Conservation (phyloP, 805 yeast genomes). For the Metschnikowia lochheadii region DNA sequence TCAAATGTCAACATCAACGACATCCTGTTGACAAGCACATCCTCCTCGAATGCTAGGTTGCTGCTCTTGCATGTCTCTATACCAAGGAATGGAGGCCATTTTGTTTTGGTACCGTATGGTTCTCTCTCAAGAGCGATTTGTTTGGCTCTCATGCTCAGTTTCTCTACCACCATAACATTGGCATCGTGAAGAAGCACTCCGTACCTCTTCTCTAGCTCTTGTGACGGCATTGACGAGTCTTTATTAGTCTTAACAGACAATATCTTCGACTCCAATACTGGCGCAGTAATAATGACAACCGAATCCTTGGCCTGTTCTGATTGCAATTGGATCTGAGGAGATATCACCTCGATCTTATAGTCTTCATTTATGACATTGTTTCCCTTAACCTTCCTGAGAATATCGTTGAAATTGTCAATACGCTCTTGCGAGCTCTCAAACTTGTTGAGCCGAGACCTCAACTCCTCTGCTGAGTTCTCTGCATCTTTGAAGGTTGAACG, state of each 20-base stretch:
- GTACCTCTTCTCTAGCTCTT: constrained; percentile 54
- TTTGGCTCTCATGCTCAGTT: constrained; percentile 34
- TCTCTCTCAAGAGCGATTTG: constrained; percentile 42
- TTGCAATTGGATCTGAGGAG: constrained; percentile 43
- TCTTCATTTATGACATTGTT: constrained; percentile 35
- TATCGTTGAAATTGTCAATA: constrained; percentile 30
- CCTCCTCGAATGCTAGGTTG: constrained; percentile 39
- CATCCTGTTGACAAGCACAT: constrained; percentile 59
- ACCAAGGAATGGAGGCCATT: constrained; percentile 93
- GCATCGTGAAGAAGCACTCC: constrained; percentile 70
- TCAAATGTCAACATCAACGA: constrained; percentile 61
- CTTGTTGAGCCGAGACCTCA: constrained; percentile 3
- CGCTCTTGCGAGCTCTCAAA: constrained; percentile 17
- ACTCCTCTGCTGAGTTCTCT: not conserved
- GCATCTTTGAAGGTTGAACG: constrained; percentile 3
- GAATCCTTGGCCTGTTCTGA: constrained; percentile 43
- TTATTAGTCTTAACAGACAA: constrained; percentile 54
- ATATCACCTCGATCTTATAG: constrained; percentile 34
- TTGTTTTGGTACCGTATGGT: constrained; percentile 57
- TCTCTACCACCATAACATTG: constrained; percentile 63
- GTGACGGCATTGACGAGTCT: constrained; percentile 25
- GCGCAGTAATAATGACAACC: constrained; percentile 68
- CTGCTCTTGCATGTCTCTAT: constrained; percentile 59
- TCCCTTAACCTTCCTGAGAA: constrained; percentile 21
- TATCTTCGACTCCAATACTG: constrained; percentile 63